These are phyloP conservation scores for Picochlorum sp. DNA, from an alignment of 139 green algal genomes.

Conservation along the genomic window DNA sequence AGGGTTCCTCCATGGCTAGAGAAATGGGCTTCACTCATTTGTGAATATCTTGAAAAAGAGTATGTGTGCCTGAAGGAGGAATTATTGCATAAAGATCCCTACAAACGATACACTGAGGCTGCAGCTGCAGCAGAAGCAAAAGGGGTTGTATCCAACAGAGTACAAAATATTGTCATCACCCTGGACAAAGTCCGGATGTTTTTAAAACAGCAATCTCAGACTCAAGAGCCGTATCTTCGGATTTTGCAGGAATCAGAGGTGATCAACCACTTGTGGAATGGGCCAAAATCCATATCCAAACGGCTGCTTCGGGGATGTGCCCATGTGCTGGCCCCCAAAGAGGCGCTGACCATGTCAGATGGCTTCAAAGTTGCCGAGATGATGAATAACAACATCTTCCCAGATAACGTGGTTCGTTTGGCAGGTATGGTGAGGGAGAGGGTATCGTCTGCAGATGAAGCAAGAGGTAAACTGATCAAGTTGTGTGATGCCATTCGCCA, in stretches of 20 bases:
- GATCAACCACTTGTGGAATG: conserved; percentile 58
- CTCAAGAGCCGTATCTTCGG: conserved; percentile 35
- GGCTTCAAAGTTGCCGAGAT: conserved; percentile 5
- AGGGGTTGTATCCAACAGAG: conserved; percentile 55
- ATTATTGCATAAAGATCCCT: conserved; percentile 34
- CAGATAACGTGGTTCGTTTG: conserved; percentile 2
- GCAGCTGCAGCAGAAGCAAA: conserved; percentile 25
- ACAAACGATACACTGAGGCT: conserved; percentile 28
- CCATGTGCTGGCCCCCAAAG: conserved; percentile 11
- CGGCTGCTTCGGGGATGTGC: conserved; percentile 30
- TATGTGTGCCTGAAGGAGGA: conserved; percentile 44
- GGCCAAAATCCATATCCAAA: conserved; percentile 34
- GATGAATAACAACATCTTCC: too few relatives aligned
- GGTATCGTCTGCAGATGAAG: conserved; percentile 9
- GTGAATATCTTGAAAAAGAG: conserved; percentile 69
- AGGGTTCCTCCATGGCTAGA: conserved; percentile 61
- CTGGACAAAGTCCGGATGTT: conserved; percentile 79
- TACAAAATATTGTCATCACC: conserved; percentile 81
- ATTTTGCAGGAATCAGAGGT: conserved; percentile 48
- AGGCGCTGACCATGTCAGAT: conserved; percentile 2
- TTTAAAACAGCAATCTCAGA: conserved; percentile 34
- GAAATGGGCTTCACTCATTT: conserved; percentile 70
- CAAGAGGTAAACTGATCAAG: conserved; percentile 24
- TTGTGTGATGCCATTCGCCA: conserved; percentile 36
- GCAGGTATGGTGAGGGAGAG: neutral